Percentiles rank a stretch among this genome's conserved stretches.
Conservation (phyloP, 352 stramenopile genomes). For the Phytophthora rubi region DNA sequence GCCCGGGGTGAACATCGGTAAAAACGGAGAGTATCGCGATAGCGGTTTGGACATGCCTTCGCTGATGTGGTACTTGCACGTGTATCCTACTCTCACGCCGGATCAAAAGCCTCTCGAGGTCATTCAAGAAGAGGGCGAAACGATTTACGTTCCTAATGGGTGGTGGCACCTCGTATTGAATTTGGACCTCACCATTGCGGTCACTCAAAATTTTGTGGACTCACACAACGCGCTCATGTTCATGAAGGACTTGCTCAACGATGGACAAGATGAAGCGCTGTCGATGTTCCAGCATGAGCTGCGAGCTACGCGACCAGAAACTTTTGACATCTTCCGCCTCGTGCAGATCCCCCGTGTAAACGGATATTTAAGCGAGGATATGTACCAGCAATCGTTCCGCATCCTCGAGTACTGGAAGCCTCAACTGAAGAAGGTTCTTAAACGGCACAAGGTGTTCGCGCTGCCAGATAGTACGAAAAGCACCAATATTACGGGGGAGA, state of each 20-base stretch:
- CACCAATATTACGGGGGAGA: slow-evolving; percentile 9
- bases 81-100: slow-evolving; percentile 79
- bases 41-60: slow-evolving; percentile 81
- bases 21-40: slow-evolving; percentile 60
- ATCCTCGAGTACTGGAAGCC: slow-evolving; percentile 66
- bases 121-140: slow-evolving; percentile 94
- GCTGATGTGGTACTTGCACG: slow-evolving; percentile 85
- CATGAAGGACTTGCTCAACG: slow-evolving; percentile 68
- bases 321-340: slow-evolving; percentile 72
- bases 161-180: slow-evolving; percentile 99
- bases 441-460: slow-evolving; percentile 48
- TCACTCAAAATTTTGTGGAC: slow-evolving; percentile 97
- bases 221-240: slow-evolving; percentile 84
- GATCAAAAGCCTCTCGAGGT: slow-evolving; percentile 83
- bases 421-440: slow-evolving; percentile 61
- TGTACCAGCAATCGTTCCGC: slow-evolving; percentile 69
- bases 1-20: slow-evolving; percentile 66
- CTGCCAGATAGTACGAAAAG: slow-evolving; percentile 19
- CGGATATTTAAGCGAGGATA: slow-evolving; percentile 65
- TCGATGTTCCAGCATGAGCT: slow-evolving; percentile 61
- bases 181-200: slow-evolving; percentile 92
- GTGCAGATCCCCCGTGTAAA: slow-evolving; percentile 61
- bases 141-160: slow-evolving; percentile 96
- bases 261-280: slow-evolving; percentile 69
- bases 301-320: slow-evolving; percentile 51